Conservation (phyloP, 176 grass and related monocot genomes). For the Puya raimondii region DNA sequence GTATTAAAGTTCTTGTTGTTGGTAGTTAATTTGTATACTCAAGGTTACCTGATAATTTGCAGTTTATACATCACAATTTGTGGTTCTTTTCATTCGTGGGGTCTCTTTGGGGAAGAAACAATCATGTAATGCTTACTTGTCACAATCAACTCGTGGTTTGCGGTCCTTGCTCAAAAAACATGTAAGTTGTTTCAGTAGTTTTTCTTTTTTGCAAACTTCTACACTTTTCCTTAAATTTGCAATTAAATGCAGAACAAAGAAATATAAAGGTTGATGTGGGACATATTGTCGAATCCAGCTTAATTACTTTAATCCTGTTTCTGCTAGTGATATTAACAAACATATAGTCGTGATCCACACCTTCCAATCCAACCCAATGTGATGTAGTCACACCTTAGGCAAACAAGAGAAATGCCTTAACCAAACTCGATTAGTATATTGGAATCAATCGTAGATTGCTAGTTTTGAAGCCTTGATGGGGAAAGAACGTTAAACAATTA, state of each 20-base stretch:
- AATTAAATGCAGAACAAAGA: no score
- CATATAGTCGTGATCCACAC: no score
- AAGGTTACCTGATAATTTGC: conserved; percentile 1
- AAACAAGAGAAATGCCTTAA: no score
- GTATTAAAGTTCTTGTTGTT: neutral
- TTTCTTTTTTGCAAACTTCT: neutral
- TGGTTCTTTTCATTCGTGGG: conserved; percentile 64
- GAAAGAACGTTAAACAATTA: no score
- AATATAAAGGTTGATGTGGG: neutral
- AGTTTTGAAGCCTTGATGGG: no score
- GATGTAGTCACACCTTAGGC: no score
- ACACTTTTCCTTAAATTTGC: neutral
- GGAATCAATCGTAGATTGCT: no score
- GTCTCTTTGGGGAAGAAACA: conserved; percentile 38
- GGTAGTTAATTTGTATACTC: neutral
- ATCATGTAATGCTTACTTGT: conserved; percentile 73
- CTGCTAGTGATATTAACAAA: no score
- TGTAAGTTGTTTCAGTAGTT: conserved; percentile 34
- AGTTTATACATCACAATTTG: conserved; percentile 90
- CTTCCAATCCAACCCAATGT: no score
- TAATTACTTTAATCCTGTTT: no score
- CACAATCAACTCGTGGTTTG: conserved; percentile 74
- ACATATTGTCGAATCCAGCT: no score
- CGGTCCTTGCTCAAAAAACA: conserved; percentile 75
- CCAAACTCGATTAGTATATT: no score